These are phyloP conservation scores for Amphichorda felina DNA, from an alignment of 2,329 filamentous ascomycete species.

Conservation along the genomic window DNA sequence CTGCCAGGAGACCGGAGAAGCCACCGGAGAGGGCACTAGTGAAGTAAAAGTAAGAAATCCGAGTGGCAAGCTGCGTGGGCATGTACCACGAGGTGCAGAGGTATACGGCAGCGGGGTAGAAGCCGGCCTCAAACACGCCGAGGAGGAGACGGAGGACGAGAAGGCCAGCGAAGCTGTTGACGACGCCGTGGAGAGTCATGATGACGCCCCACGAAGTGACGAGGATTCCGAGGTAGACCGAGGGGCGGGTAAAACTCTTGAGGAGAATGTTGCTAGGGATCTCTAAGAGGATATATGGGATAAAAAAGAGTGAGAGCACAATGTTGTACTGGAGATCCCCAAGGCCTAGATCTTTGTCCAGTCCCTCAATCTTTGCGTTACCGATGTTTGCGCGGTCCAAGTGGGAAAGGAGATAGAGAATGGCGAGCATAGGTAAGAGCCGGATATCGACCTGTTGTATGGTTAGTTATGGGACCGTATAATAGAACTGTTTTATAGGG, in stretches of 20 bases:
- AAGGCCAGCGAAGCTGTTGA: conserved; percentile 32
- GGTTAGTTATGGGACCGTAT: background rate
- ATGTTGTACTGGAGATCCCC: conserved; percentile 45
- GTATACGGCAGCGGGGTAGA: conserved; percentile 53
- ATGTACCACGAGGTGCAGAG: conserved; percentile 48
- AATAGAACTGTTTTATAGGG: background rate
- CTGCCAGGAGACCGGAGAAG: conserved; percentile 62
- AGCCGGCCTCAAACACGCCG: conserved; percentile 52
- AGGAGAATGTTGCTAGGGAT: conserved; percentile 52
- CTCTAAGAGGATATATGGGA: conserved; percentile 33
- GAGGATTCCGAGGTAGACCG: conserved; percentile 51
- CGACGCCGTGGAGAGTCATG: conserved; percentile 41
- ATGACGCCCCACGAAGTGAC: conserved; percentile 38
- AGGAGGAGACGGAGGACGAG: conserved; percentile 42
- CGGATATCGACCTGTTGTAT: conserved; percentile 8
- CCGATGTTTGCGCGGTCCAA: conserved; percentile 40
- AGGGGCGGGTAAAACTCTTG: conserved; percentile 46
- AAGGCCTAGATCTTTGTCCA: conserved; percentile 27
- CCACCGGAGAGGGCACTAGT: conserved; percentile 70
- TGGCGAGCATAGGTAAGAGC: conserved; percentile 37
- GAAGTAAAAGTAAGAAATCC: conserved; percentile 67
- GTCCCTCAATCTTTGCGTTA: conserved; percentile 37
- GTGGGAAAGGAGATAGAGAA: conserved; percentile 43
- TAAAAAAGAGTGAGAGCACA: conserved; percentile 43
- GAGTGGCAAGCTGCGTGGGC: conserved; percentile 38